Evolutionary conservation across 352 stramenopile genomes (phyloP).

Genomic region (Pythium coloratum): DNA sequence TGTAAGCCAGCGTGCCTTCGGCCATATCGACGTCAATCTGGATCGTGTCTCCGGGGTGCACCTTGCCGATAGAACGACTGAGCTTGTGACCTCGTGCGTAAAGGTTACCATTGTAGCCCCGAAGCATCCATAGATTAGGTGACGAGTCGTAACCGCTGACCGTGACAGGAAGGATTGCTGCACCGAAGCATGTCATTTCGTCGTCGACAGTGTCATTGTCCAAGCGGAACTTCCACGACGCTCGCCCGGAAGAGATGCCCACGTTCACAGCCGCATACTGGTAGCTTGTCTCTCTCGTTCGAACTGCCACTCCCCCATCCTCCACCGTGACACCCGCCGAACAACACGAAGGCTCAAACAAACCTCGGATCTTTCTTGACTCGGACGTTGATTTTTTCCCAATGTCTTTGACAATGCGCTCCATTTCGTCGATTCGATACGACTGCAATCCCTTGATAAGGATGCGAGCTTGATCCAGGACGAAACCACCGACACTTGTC

Average conservation of each 20-base stretch:
- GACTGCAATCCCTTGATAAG: slow-evolving; percentile 47
- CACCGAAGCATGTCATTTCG: slow-evolving; percentile 92
- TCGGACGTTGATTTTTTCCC: slow-evolving; percentile 54
- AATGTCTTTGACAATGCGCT: slow-evolving; percentile 32
- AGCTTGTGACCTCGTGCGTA: slow-evolving; percentile 90
- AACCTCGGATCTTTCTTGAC: slow-evolving; percentile 60
- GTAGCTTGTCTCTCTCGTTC: slow-evolving; percentile 86
- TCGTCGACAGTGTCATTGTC: slow-evolving; percentile 90
- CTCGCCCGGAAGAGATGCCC: slow-evolving; percentile 70
- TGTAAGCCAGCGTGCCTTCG: slow-evolving; percentile 84
- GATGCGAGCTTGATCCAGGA: slow-evolving; percentile 45
- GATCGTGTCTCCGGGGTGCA: slow-evolving; percentile 86
- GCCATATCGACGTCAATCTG: slow-evolving; percentile 89
- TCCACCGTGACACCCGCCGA: slow-evolving; percentile 79
- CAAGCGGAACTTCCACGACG: slow-evolving; percentile 87
- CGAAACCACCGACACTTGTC: slow-evolving; percentile 33
- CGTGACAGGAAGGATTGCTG: slow-evolving; percentile 84
- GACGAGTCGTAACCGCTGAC: slow-evolving; percentile 91
- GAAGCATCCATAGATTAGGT: slow-evolving; percentile 90
- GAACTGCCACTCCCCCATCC: slow-evolving; percentile 68
- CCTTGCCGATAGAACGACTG: slow-evolving; percentile 81
- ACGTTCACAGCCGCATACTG: slow-evolving; percentile 86
- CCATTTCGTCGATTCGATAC: slow-evolving; percentile 48
- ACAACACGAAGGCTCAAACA: slow-evolving; percentile 82
- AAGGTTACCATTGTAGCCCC: slow-evolving; percentile 91